phyloP scores from a whole-genome alignment of 2,329 filamentous ascomycete species.

The Phialophora expanda region DNA sequence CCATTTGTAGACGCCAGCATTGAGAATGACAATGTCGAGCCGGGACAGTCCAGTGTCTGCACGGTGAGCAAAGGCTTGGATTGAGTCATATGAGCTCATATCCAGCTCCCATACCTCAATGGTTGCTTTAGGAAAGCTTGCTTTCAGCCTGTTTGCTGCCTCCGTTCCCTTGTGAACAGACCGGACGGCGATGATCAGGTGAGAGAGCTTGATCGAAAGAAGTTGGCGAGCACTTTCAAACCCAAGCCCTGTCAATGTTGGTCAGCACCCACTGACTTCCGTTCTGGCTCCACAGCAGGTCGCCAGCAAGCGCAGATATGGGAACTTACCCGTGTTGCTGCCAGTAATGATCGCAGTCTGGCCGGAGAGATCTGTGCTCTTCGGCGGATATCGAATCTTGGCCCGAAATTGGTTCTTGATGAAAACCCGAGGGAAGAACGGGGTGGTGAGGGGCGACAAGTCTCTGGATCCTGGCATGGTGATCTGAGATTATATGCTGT shows the following conservation, averaged over 20 bases:
- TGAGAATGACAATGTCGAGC: constrained; percentile 55
- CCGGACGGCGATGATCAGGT: constrained; percentile 57
- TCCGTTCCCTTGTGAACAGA: constrained; percentile 51
- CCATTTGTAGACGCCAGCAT: constrained; percentile 48
- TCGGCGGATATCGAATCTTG: constrained; percentile 32
- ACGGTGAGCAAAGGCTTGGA: constrained; percentile 50
- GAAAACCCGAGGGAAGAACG: constrained; percentile 35
- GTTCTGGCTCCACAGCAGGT: not conserved
- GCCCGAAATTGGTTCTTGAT: constrained; percentile 38
- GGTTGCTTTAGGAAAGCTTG: constrained; percentile 45
- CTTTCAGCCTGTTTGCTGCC: constrained; percentile 47
- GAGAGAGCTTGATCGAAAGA: constrained; percentile 47
- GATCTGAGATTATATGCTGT: not conserved
- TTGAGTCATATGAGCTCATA: constrained; percentile 54
- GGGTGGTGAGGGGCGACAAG: constrained; percentile 33
- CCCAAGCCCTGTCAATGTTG: constrained; percentile 50
- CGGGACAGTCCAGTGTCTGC: constrained; percentile 45
- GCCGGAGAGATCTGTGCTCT: constrained; percentile 40
- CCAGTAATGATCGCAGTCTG: constrained; percentile 58
- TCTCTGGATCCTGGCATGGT: constrained; percentile 40
- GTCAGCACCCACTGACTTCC: not conserved
- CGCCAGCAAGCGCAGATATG: not conserved
- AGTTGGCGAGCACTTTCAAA: constrained; percentile 53
- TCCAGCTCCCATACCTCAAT: constrained; percentile 60
- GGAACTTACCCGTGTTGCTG: constrained; percentile 44